Evolutionary conservation across 345 rosid genomes (phyloP).

Genomic region (Aegle marmelos): DNA sequence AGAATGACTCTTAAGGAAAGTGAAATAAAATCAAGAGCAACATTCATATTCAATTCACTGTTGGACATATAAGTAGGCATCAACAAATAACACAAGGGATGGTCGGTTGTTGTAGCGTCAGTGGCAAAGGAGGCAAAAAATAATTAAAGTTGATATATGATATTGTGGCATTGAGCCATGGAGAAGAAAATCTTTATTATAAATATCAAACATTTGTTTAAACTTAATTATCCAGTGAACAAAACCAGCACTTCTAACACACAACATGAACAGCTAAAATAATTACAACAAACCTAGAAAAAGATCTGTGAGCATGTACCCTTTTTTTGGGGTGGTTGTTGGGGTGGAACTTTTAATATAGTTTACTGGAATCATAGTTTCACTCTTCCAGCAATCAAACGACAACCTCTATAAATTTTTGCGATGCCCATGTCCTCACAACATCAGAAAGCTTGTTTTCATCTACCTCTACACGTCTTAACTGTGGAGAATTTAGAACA

Average conservation of each 20-base stretch:
- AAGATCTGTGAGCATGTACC: not conserved
- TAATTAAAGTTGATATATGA: not conserved
- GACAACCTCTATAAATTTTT: slow-evolving; percentile 44
- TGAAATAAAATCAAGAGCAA: not conserved
- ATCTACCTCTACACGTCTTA: slow-evolving; percentile 59
- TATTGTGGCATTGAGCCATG: slow-evolving; percentile 1
- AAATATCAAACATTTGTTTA: not conserved
- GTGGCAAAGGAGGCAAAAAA: slow-evolving; percentile 1
- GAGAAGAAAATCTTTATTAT: not conserved
- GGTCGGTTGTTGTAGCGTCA: slow-evolving; percentile 12
- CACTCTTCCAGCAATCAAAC: slow-evolving; percentile 21
- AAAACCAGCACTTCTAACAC: not conserved
- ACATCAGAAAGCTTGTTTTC: slow-evolving; percentile 53
- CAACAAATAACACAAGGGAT: not conserved
- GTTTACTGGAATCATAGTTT: not conserved
- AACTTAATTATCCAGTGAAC: slow-evolving; percentile 12
- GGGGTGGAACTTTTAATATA: slow-evolving; percentile 18
- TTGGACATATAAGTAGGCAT: slow-evolving; percentile 15
- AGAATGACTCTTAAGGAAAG: not conserved
- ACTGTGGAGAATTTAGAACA: slow-evolving; percentile 36
- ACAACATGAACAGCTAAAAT: slow-evolving; percentile 4
- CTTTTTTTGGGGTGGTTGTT: not conserved
- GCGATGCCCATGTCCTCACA: slow-evolving; percentile 35
- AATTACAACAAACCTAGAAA: slow-evolving; percentile 13
- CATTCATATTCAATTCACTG: slow-evolving; percentile 1